Evolutionary conservation across 2,329 filamentous ascomycete genomes (phyloP), one percentile per base, ranked within the genome.

Genomic region (Westerdykella aurantiaca): DNA sequence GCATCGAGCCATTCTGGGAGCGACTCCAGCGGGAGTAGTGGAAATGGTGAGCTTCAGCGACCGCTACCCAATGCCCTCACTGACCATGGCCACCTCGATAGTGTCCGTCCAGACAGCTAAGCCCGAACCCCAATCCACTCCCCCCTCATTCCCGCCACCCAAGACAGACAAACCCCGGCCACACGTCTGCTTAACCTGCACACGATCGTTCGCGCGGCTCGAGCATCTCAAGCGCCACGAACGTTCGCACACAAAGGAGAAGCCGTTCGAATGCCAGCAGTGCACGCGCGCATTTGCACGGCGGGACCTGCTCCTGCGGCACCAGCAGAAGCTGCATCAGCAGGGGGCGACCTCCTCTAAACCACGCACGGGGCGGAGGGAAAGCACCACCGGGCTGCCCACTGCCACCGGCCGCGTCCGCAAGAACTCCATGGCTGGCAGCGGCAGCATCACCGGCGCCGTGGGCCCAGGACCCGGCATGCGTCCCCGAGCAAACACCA

Each of bases 281-380:
- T 98, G 93, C 69, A 80, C 88, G 31, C 76, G 93, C 70, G 97
- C 93, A 72, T 98, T 98, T 70, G 93, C 93, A 47, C 82, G 93
- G 48, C 82, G 93, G 53, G 93, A 98, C 69, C 72, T 98, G 55
- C 78, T 98, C 43, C 74, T 98, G 53, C 82, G 93, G 47, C 93
- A 98, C 70, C 93, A 98, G 76, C 93, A 98, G 75, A 98, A 98
- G 76, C 79, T 98, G 38, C 93, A 98, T 67, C 88, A 95, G 77
- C 88, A 88, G 21, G 87, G 88, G 11, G 89, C 89, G 0, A 86
- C 93, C 5, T 89, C 89, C 5, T 85, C 89, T 37, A 82, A 90
- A 48, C 89, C 90, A 37, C 82, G 90, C 57, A 90, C 88, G 57
- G 75, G 70, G 56, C 85, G 91, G 53, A 81, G 93, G 52, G 93